These are phyloP conservation scores for Neoascochyta sp. DNA, from an alignment of 2,329 filamentous ascomycete genomes.

Conservation along the genomic window DNA sequence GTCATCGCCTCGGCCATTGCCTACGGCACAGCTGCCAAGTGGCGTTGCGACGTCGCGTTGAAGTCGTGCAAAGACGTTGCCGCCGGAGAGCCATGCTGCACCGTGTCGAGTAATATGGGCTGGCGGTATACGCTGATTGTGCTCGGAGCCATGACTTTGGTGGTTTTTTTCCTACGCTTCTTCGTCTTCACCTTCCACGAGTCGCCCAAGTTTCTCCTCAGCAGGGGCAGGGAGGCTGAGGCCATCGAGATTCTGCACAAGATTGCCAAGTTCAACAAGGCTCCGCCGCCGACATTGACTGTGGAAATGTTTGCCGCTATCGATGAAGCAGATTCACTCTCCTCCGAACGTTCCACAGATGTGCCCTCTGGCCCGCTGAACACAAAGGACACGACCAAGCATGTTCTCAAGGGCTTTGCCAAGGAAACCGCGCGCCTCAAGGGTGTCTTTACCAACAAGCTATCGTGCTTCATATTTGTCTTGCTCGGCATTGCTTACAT, in stretches of 20 bases:
- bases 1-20: conserved; percentile 25
- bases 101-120: conserved; percentile 27
- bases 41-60: conserved; percentile 21
- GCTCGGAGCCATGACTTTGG: conserved; percentile 24
- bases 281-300: conserved; percentile 20
- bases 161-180: conserved; percentile 26
- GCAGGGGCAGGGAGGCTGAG: conserved; percentile 23
- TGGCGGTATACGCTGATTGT: conserved; percentile 30
- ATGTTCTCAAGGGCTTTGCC: conserved; percentile 16
- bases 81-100: conserved; percentile 17
- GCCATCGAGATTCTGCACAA: conserved; percentile 26
- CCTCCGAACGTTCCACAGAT: background rate
- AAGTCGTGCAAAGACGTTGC: conserved; percentile 16
- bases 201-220: conserved; percentile 27
- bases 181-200: conserved; percentile 30
- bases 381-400: conserved; percentile 17
- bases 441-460: conserved; percentile 25
- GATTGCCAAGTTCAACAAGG: conserved; percentile 28
- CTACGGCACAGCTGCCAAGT: conserved; percentile 27
- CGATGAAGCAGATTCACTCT: conserved; percentile 12
- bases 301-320: conserved; percentile 26
- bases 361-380: conserved; percentile 2
- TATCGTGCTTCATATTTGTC: conserved; percentile 23
- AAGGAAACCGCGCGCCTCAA: conserved; percentile 26
- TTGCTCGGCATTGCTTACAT: conserved; percentile 27